Evolutionary conservation across 148 eudicot species (phyloP), one percentile per base, ranked within the genome.

Genomic region (Nepenthes gracilis): DNA sequence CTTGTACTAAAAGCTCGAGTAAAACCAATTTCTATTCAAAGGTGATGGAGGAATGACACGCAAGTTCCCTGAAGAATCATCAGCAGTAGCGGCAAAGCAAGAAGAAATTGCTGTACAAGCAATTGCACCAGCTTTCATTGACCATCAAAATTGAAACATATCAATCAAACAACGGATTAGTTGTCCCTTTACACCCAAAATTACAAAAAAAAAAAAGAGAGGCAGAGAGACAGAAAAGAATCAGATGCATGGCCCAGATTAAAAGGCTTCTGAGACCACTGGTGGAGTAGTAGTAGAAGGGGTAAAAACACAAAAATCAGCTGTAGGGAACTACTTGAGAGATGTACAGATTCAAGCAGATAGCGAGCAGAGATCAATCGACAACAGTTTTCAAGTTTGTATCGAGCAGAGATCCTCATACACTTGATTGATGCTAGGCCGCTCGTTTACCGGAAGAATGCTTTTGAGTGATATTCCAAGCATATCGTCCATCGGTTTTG

Each of bases 361-460:
- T n/a, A 45, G 11, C 11, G 48, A 6, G 11, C 48, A 45, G 6
- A 11, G 48, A 45, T 5, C 48, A 1, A 45, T 54, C 33, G 0
- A 23, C 23, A 23, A 23, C 23, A 23, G 23, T 23, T 23, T 23
- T 54, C 57, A 54, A 32, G 57, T 1, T 2, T 1, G 70, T 77
- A 92, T 67, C 47, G 85, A 72, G 66, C 74, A 62, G 61, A 88
- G 81, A 61, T 84, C 85, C 43, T 88, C 91, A 32, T 70, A 75
- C 64, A 88, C 85, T 77, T 82, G 87, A 63, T 81, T 81, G 62
- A 88, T 84, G 80, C 77, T 84, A 61, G 96, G 96, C 75, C 98
- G 78, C 78, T 82, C 95, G 79, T 82, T 84, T 80, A 88, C 88
- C 71, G 95, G 87, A 70, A 79, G 89, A 73, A 88, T 84, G 65